Base-by-base conservation (phyloP, 2,329 filamentous ascomycete genomes). In the Fusarium dlaminii region DNA sequence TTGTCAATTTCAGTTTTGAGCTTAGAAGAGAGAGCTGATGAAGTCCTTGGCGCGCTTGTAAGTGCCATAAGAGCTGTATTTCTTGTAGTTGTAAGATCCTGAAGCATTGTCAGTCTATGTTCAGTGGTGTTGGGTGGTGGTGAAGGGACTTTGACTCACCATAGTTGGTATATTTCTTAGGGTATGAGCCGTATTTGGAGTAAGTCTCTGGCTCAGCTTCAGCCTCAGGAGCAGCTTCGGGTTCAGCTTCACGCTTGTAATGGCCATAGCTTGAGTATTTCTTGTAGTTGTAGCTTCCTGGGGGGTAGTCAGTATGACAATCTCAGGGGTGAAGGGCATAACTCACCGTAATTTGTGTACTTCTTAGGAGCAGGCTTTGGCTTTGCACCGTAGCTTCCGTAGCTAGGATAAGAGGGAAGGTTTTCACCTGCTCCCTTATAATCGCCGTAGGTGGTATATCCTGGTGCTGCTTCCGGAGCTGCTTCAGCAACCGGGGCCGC, bases 401-500 rank as follows among this genome's bases (percentile, higher is more conserved):
- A 69, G 22, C 34, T 51, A 24, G 42, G 20, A 11, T 43, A 56
- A 7, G 15, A 42, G 4, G 18, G 15, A 1, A 63, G n/a, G 15
- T 62, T 11, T 11, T 63, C 46, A 6, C 63, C 63, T 1, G 63
- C 58, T 9, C 48, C 58, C 12, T 63, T 55, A 1, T 67, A 67
- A 1, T 34, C 40, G 3, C 49, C 64, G 1, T 67, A 64, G 4
- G 8, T 22, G 6, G 36, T 3, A 30, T 62, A 63, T 30, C 43
- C 45, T 17, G 51, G 54, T 2, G 61, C 62, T 3, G 71, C 63
- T 13, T 74, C 69, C 1, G 64, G 61, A 9, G 30, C 64, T 17
- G 78, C 67, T 29, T 72, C 70, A 29, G 70, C 51, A 39, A 42
- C 75, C 20, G 80, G 78, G 24, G 77, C 75, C 8, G 78, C 76